Conservation (phyloP, 768 basidiomycete species). For the Gyrodon lividus region DNA sequence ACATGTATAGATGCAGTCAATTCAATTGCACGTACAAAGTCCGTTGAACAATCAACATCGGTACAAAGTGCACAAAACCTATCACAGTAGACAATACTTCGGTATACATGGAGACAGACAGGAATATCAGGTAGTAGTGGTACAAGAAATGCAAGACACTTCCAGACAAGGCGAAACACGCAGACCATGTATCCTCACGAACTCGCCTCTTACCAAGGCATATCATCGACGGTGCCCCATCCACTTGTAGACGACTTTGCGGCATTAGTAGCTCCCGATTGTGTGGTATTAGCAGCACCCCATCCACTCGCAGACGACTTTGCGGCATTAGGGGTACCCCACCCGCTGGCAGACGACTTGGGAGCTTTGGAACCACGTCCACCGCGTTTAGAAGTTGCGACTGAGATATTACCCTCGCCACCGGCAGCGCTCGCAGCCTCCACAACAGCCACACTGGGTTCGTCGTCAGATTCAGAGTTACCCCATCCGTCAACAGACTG, state of each 20-base stretch:
- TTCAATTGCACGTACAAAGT: not conserved
- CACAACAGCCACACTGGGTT: slow-evolving; percentile 11
- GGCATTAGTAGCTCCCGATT: slow-evolving; percentile 6
- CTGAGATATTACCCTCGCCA: not conserved
- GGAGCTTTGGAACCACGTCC: slow-evolving; percentile 8
- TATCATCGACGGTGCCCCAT: slow-evolving; percentile 23
- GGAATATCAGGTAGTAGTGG: not conserved
- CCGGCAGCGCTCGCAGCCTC: slow-evolving; percentile 15
- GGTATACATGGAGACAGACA: not conserved
- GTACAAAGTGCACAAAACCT: too few relatives aligned
- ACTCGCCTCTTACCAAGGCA: slow-evolving; percentile 21
- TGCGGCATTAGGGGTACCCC: slow-evolving; percentile 11
- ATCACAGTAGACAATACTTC: too few relatives aligned
- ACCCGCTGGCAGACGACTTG: slow-evolving; percentile 7
- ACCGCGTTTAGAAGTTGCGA: slow-evolving; percentile 12
- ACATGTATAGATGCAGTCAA: not conserved
- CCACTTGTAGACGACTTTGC: slow-evolving; percentile 23
- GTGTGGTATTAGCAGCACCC: slow-evolving; percentile 6
- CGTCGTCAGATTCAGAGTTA: slow-evolving; percentile 15
- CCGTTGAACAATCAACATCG: too few relatives aligned
- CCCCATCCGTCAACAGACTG: slow-evolving; percentile 20
- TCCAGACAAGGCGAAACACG: not conserved
- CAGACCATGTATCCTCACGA: not conserved
- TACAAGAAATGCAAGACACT: not conserved
- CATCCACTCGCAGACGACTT: slow-evolving; percentile 8